These are phyloP conservation scores for Athelia sp. DNA, from an alignment of 1,284 basidiomycete genomes.

Conservation along the genomic window DNA sequence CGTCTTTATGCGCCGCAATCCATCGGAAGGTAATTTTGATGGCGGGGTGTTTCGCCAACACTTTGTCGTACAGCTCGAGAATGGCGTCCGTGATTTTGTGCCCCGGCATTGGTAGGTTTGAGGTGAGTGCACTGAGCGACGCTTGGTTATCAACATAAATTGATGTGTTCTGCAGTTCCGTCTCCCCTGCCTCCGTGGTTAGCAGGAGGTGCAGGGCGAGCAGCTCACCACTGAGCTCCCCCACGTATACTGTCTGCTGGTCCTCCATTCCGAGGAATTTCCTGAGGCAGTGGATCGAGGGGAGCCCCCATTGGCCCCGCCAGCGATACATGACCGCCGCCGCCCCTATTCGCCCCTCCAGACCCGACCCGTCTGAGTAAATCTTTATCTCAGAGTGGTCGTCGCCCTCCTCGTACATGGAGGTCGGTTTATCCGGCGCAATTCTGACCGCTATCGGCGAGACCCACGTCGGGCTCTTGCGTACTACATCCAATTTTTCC, in stretches of 20 bases:
- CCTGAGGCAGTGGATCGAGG: neutral
- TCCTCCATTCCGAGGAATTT: conserved; percentile 8
- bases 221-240: conserved; percentile 12
- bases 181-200: neutral
- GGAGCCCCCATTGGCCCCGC: neutral
- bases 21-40: neutral
- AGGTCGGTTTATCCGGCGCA: conserved; percentile 1
- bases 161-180: neutral
- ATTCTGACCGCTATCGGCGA: conserved; percentile 1
- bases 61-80: neutral
- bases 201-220: conserved; percentile 4
- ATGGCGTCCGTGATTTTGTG: neutral
- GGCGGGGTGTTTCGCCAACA: neutral
- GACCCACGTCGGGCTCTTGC: conserved; percentile 1
- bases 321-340: conserved; percentile 6
- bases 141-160: neutral
- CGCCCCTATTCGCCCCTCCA: conserved; percentile 13
- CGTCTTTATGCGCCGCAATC: conserved; percentile 12
- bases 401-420: conserved; percentile 2
- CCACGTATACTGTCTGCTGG: conserved; percentile 16
- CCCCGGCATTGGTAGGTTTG: neutral
- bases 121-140: neutral
- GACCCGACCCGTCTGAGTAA: conserved; percentile 15
- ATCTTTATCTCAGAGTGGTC: conserved; percentile 1
- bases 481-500: conserved; percentile 8